Evolutionary conservation across 129 eudicot species (phyloP), one percentile per base, ranked within the genome.

Genomic region (Glebionis coronaria): DNA sequence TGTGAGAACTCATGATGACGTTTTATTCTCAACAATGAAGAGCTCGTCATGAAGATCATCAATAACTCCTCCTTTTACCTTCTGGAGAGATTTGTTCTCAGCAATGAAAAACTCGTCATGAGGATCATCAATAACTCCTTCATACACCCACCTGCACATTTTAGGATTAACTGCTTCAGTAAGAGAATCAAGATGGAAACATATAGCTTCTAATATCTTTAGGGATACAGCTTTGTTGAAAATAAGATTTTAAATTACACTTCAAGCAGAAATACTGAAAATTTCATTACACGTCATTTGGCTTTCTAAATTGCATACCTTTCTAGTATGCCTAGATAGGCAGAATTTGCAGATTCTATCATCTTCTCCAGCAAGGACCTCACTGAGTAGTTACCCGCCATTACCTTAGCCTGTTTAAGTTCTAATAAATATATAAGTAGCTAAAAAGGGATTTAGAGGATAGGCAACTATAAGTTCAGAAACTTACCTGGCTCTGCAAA

Each of bases 81-180:
- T 93, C 66, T 78, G 87, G 21, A 93, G 95, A 79, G 95, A 82
- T 80, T 87, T 86, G 71, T 93, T 84, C 78, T 93, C 98, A 56
- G 96, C 89, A 79, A 93, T 93, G 76, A 93, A 93, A 80, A 93
- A 88, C 83, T 93, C 98, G 8, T 86, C 84, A 73, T 93, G 95
- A 53, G 95, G 98, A 73, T 93, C 98, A 71, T 93, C 97, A 69
- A 93, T 93, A 71, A 88, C 92, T 69, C 98, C 98, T 83, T 93
- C 98, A 77, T 93, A 86, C 40, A 93, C 87, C 98, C 98, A 93
- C 87, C 98, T 93, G 78, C 53, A 73, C 23, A 69, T 62, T 16
- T 54, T 52, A 53, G 63, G 28, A n/a, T 21, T 35, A 35, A 51
- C 45, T 71, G 49, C 56, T 49, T 78, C 27, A 59, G 70, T 46